A percentile compares a stretch with the other conserved stretches of the same genome.
phyloP scores from a whole-genome alignment of 345 rosid species.

The Rhizophora mangle region DNA sequence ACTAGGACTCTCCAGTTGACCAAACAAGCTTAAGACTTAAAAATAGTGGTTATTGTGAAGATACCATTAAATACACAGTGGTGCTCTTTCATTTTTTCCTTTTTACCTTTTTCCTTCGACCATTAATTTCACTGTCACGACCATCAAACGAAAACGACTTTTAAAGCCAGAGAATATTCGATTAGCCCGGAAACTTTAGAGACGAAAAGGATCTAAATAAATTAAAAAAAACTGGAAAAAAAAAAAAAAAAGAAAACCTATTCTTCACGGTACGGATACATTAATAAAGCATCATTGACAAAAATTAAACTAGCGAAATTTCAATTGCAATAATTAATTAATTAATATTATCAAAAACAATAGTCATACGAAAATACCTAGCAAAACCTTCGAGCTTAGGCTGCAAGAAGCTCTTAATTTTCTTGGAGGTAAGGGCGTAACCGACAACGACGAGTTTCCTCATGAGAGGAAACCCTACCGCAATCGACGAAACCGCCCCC shows the following conservation, averaged over 20 bases:
- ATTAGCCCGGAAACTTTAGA: not conserved
- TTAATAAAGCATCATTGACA: not conserved
- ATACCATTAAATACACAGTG: not conserved
- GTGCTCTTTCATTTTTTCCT: not conserved
- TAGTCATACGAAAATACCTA: slow-evolving; percentile 33
- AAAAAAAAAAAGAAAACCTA: not conserved
- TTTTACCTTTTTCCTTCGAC: not conserved
- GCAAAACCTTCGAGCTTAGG: slow-evolving; percentile 72
- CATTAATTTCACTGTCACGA: not conserved
- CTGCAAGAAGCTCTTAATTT: slow-evolving; percentile 71
- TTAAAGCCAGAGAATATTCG: slow-evolving; percentile 10
- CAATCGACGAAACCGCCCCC: slow-evolving; percentile 12
- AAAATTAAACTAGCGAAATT: too few species aligned
- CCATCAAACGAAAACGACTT: slow-evolving; percentile 13
- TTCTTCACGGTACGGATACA: not conserved
- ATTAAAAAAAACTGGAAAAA: not conserved
- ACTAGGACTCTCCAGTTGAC: too few species aligned
- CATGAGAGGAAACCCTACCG: slow-evolving; percentile 24
- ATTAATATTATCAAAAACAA: too few species aligned
- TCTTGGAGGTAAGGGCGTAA: slow-evolving; percentile 81
- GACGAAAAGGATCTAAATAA: not conserved
- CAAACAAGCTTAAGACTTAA: too few species aligned
- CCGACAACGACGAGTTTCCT: slow-evolving; percentile 55
- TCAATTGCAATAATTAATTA: too few species aligned
- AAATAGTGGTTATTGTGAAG: not conserved